Conservation (phyloP, 768 basidiomycete species). For the Lyophyllum atratum region DNA sequence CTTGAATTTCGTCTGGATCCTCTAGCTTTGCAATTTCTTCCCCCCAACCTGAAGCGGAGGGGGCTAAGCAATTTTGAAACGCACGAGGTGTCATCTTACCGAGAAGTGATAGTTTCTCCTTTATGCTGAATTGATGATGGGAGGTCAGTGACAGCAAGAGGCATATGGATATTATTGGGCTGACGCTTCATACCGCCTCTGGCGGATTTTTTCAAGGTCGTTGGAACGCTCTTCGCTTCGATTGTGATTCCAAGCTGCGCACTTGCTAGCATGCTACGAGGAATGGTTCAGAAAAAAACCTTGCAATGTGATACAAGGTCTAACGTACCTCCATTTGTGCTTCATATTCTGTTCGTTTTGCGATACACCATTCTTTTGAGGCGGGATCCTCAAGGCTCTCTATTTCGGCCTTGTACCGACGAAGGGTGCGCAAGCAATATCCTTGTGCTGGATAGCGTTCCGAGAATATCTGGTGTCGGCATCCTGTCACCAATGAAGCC, state of each 20-base stretch:
- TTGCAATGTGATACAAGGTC: not conserved
- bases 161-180: not conserved
- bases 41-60: conserved; percentile 14
- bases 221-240: conserved; percentile 6
- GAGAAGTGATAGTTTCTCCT: conserved; percentile 6
- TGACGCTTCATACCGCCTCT: conserved; percentile 15
- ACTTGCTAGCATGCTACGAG: conserved; percentile 16
- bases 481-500: not conserved
- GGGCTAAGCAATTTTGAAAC: not conserved
- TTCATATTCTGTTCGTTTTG: conserved; percentile 3
- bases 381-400: not conserved
- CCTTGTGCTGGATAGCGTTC: not conserved
- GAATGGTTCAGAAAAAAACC: not conserved
- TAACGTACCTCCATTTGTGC: conserved; percentile 8
- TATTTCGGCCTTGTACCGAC: not conserved
- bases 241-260: conserved; percentile 12
- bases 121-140: conserved; percentile 3
- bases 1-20: not conserved
- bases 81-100: not conserved
- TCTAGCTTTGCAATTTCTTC: conserved; percentile 16
- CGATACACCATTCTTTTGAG: conserved; percentile 5
- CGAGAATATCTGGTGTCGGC: not conserved
- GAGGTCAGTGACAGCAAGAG: not conserved
- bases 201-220: conserved; percentile 16
- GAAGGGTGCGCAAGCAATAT: conserved; percentile 9